These are phyloP conservation scores for Arthroderma sp. DNA, from an alignment of 2,329 filamentous ascomycete genomes.

Conservation along the genomic window DNA sequence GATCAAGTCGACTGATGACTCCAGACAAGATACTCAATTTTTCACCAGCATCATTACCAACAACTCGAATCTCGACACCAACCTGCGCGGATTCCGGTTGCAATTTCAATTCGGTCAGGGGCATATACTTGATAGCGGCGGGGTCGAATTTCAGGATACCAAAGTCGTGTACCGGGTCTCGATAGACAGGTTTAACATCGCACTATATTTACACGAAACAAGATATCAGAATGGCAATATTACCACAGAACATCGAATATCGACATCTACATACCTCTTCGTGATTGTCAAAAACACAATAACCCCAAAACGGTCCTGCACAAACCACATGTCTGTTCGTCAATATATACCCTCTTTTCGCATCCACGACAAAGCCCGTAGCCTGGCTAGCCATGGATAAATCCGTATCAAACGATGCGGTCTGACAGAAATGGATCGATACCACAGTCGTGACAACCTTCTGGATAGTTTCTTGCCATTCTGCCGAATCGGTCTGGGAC, in stretches of 20 bases:
- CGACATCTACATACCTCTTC: slow-evolving; percentile 46
- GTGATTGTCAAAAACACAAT: slow-evolving; percentile 97
- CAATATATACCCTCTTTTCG: slow-evolving; percentile 76
- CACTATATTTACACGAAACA: slow-evolving; percentile 42
- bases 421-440: slow-evolving; percentile 98
- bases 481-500: slow-evolving; percentile 47
- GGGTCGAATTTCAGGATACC: slow-evolving; percentile 94
- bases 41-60: slow-evolving; percentile 96
- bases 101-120: slow-evolving; percentile 63
- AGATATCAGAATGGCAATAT: background rate
- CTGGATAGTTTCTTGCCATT: slow-evolving; percentile 95
- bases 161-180: slow-evolving; percentile 96
- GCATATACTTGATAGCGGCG: slow-evolving; percentile 94
- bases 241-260: background rate
- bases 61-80: slow-evolving; percentile 86
- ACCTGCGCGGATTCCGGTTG: slow-evolving; percentile 77
- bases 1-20: slow-evolving; percentile 88
- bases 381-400: slow-evolving; percentile 85
- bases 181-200: slow-evolving; percentile 91
- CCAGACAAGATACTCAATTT: slow-evolving; percentile 96
- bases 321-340: slow-evolving; percentile 91
- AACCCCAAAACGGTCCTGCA: slow-evolving; percentile 92
- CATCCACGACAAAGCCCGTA: slow-evolving; percentile 94
- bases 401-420: slow-evolving; percentile 96
- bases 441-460: slow-evolving; percentile 89